Evolutionary conservation across 768 basidiomycete genomes (phyloP), one percentile per base, ranked within the genome.

Genomic region (Suillus cothurnatus): DNA sequence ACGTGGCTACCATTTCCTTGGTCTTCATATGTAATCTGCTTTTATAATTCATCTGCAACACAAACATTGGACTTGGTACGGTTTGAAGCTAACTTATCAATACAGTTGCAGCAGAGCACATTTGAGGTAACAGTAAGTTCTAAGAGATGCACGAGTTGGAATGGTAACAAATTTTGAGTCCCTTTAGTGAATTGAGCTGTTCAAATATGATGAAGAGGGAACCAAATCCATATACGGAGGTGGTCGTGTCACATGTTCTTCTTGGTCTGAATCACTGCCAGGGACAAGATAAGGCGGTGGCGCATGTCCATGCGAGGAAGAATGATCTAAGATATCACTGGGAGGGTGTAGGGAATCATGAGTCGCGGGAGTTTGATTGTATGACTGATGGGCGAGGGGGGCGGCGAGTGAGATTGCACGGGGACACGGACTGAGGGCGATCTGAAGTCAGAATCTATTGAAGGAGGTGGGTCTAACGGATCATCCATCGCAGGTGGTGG

Each of bases 401-500:
- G 73, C n/a, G n/a, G 68, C 15, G 76, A 55, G 57, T 66, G 69
- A 26, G 63, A 31, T 58, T 70, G 71, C 34, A 64, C 67, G 43
- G 65, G 23, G 32, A 61, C 71, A 65, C 67, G 69, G 58, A 61
- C 75, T 15, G 61, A 67, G 66, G 64, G 78, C 8, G 79, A 78
- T 70, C 82, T 82, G 71, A 90, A 93, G 58, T 88, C 89, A 11
- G 91, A 93, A 75, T 95, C 91, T 70, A 95, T 95, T 7, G 91
- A 92, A 15, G 93, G 93, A 6, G 93, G 93, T 26, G 93, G 93
- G 73, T 95, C 93, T 2, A 88, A 89, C 26, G 93, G 93, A 75
- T 95, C 93, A 71, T 95, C 93, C 80, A 94, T 84, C 39, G 89
- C 87, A 21, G 89, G 90, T 0, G 92, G 92, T 6, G 93, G 93